Evolutionary conservation across 352 stramenopile species (phyloP), one percentile per base, ranked within the genome.

Genomic region (Thraustotheca clavata): DNA sequence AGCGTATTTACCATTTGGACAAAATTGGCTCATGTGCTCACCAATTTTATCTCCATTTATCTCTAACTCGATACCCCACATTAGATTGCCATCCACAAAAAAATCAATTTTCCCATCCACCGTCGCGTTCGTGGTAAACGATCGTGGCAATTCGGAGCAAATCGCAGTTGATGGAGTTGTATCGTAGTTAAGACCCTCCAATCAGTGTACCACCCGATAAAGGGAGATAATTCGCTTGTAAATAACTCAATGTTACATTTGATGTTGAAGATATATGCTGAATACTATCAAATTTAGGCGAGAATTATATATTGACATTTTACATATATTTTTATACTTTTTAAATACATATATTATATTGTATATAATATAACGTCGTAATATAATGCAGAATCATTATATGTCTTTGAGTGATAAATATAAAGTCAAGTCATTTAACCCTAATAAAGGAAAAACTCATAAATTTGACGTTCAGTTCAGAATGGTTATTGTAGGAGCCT

Each of bases 291-390:
- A 52, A 52, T n/a, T 52, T 52, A 2, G 46, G 46, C 46, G 24
- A 52, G 29, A 29, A 52, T 52, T 52, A 52, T 52, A 1, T 52
- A 52, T 52, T 52, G 46, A 52, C 46, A 52, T n/a, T 52, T n/a
- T n/a, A n/a, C n/a, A n/a, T n/a, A 26, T 52, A 52, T 34, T 52
- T 52, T 52, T 52, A 52, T 52, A 2, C 34, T 52, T 43, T 52
- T 52, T 52, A 52, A 52, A 52, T 52, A 52, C 34, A 52, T 52
- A 52, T 52, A 52, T 35, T 52, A 52, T 52, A 52, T 1, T 52
- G 34, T n/a, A 52, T 52, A 52, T 52, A 52, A 52, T 52, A 52
- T 52, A 29, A n/a, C n/a, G n/a, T 46, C 1, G n/a, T 46, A 46
- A 52, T 1, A 52, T 52, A 52, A 52, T 52, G 46, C 46, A 52